phyloP scores from a whole-genome alignment of 2,329 filamentous ascomycete genomes.

The Diplodia seriata region DNA sequence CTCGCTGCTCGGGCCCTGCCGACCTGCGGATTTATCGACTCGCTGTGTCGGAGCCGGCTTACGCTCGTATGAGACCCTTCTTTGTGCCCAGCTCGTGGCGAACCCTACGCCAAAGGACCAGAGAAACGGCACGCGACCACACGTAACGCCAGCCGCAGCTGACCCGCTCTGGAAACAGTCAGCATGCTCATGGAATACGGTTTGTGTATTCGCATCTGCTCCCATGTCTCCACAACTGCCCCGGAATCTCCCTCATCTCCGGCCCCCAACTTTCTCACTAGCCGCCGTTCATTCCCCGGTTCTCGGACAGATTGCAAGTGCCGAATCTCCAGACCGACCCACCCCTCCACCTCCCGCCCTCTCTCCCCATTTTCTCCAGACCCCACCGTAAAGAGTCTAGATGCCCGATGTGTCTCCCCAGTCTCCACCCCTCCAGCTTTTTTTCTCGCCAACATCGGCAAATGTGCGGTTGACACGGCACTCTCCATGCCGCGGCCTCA shows the following conservation, averaged over 20 bases:
- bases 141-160: slow-evolving; percentile 1
- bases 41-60: too few species aligned
- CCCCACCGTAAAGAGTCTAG: background rate
- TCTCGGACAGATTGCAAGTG: slow-evolving; percentile 15
- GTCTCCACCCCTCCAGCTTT: background rate
- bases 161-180: background rate
- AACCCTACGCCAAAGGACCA: slow-evolving; percentile 1
- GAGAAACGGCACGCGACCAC: background rate
- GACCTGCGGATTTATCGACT: slow-evolving; percentile 18
- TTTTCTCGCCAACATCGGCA: background rate
- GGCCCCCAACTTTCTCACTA: slow-evolving; percentile 6
- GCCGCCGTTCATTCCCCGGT: slow-evolving; percentile 14
- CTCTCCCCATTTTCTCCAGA: background rate
- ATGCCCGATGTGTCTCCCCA: background rate
- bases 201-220: background rate
- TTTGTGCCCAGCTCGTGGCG: slow-evolving; percentile 10
- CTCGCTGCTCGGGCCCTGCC: slow-evolving; percentile 17
- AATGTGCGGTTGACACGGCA: background rate
- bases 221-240: background rate
- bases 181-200: background rate
- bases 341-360: slow-evolving; percentile 7
- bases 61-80: slow-evolving; percentile 16
- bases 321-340: background rate
- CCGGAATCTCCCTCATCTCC: slow-evolving; percentile 20
- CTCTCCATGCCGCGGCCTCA: background rate